Evolutionary conservation across 2,329 filamentous ascomycete genomes (phyloP).

Genomic region (Tricladium varicosporioides): DNA sequence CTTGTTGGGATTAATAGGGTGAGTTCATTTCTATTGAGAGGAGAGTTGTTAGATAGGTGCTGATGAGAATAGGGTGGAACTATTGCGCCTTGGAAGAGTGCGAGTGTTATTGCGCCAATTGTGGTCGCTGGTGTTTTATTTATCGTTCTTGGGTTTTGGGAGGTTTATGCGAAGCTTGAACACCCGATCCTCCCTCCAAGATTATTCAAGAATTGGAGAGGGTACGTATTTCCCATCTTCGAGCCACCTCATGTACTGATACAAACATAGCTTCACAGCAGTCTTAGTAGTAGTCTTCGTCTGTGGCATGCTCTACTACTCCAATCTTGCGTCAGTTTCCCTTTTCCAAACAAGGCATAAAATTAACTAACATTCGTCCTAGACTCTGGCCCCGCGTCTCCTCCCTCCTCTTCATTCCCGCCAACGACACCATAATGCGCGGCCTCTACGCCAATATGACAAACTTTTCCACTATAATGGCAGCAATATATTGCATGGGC

Average conservation of each 20-base stretch:
- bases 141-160: constrained; percentile 32
- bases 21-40: neutral
- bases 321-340: constrained; percentile 2
- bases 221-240: neutral
- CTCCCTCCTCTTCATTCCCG: constrained; percentile 21
- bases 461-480: constrained; percentile 12
- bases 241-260: neutral
- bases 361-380: neutral
- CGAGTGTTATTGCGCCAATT: constrained; percentile 27
- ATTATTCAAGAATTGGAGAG: constrained; percentile 29
- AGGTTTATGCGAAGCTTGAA: constrained; percentile 28
- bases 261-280: constrained; percentile 27
- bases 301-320: constrained; percentile 34
- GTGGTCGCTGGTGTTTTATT: constrained; percentile 27
- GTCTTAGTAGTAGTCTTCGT: constrained; percentile 35
- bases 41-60: too few relatives aligned
- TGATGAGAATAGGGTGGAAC: constrained; percentile 26
- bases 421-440: constrained; percentile 25
- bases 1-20: constrained; percentile 31
- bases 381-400: constrained; percentile 29
- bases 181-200: constrained; percentile 34
- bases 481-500: constrained; percentile 13
- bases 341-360: neutral
- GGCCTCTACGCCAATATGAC: constrained; percentile 30
- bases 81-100: constrained; percentile 29